Percentiles rank a stretch among this genome's conserved stretches.
These are phyloP conservation scores for Trichosporon ovoides DNA, from an alignment of 1,284 basidiomycete genomes.

Conservation along the genomic window DNA sequence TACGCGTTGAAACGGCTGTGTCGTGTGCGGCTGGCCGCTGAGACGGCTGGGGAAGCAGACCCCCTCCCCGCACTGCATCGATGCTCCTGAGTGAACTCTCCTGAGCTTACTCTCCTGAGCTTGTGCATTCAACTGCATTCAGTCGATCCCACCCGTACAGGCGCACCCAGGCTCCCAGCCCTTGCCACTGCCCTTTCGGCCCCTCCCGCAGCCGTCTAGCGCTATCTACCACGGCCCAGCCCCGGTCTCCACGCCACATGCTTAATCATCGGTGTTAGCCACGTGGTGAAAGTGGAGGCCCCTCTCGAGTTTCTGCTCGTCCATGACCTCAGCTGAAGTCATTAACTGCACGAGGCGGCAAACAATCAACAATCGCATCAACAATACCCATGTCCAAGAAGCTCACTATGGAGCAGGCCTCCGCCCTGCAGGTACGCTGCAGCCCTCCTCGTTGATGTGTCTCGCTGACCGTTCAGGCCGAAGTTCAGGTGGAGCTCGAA, in stretches of 20 bases:
- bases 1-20: neutral
- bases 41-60: neutral
- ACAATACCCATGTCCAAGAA: conserved; percentile 8
- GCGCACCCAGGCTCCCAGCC: neutral
- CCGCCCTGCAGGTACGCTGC: conserved; percentile 9
- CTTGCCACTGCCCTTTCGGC: too few species aligned
- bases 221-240: too few species aligned
- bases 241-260: neutral
- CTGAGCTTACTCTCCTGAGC: too few species aligned
- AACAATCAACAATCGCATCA: neutral
- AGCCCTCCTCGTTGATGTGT: neutral
- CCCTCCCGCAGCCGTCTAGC: too few species aligned
- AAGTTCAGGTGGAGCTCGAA: conserved; percentile 42
- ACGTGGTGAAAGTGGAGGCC: conserved; percentile 1
- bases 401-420: conserved; percentile 9
- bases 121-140: too few species aligned
- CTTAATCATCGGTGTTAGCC: neutral
- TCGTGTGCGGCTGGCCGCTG: neutral
- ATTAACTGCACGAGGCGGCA: neutral
- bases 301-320: neutral
- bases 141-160: neutral
- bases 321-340: neutral
- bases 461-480: conserved; percentile 23
- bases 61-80: too few species aligned
- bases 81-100: too few species aligned